Base-by-base conservation (phyloP, 31 red algal genomes). In the Asparagopsis taxiformis region DNA sequence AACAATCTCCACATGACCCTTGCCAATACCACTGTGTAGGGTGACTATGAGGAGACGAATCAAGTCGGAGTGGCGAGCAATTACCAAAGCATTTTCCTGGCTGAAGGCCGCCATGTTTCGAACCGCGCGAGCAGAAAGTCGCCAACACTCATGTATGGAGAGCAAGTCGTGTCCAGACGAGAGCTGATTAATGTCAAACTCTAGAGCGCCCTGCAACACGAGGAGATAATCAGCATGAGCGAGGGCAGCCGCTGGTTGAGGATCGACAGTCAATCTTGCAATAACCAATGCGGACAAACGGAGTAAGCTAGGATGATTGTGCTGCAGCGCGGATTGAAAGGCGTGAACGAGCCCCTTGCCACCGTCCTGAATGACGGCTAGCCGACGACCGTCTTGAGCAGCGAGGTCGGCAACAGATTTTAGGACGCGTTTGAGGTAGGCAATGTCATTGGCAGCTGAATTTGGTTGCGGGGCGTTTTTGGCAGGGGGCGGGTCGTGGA, bases 91-190 rank as follows among this genome's bases (percentile, higher is more conserved):
- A 37, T 69, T 49, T 33, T 19, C 10, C 26, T 59, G 35, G 13
- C 31, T 24, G 30, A 69, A 67, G 3, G 83, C 83, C 13, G 83
- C 72, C 26, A 88, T 26, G 39, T 88, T 77, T 0, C 83, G 72
- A 15, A 78, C 44, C 23, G 71, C 83, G 33, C 83, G 72, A 34
- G 83, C 83, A 1, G 83, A 29, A 48, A 69, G 83, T 28, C 71
- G 83, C 31, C 48, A 34, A 8, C 31, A 39, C 10, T 52, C 71
- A 41, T 72, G 70, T 41, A 50, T 22, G 19, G 69, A 31, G 13
- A 46, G 32, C 22, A 55, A 50, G 32, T 74, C 59, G 16, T 29
- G 55, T 22, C 69, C 28, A 3, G 22, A 21, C n/a, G 31, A 29
- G 25, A 41, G 38, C 0, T 25, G 79, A 48, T 1, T 13, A 16